Base-by-base conservation (phyloP, 352 stramenopile species). In the Globisporangium acanthophoron region DNA sequence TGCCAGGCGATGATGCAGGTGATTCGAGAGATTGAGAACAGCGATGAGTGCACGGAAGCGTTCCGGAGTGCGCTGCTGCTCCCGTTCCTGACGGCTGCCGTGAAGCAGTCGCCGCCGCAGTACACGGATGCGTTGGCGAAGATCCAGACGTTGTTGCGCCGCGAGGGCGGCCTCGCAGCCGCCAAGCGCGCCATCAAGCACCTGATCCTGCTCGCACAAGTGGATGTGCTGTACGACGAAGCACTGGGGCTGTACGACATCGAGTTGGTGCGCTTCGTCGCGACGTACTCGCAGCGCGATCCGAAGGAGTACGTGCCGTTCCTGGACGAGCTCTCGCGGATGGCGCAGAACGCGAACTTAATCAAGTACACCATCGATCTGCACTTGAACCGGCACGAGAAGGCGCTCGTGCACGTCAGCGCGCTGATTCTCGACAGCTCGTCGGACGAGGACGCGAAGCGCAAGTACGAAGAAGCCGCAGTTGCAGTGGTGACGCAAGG, bases 241-340 rank as follows among this genome's bases (percentile, higher is more conserved):
- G 79, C 79, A 1, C 63, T 92, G 11, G 80, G 70, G 0, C 50
- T 88, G 37, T 92, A 92, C 59, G 79, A 92, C 54, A 44, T 92
- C 20, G 56, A 67, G 1, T 71, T 92, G 13, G 79, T 85, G 24
- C 78, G 78, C 44, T 73, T 79, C 31, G 58, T 92, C 1, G 78
- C 80, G 21, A 71, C 70, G 31, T 75, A 85, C 64, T 88, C 79
- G 15, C 68, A 90, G 49, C 70, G 77, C 16, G 83, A 92, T 46
- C 83, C 83, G 18, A 85, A 86, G 39, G 79, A 88, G 45, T 90
- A 92, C 52, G 64, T 79, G 39, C 72, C 79, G 16, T 77, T 90
- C 43, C 54, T 92, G 3, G 73, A 88, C 21, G 70, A 65, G n/a
- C 73, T 87, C 35, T 62, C 64, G 13, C 59, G 53, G n/a, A 60